These are phyloP conservation scores for Aspergillus affinis DNA, from an alignment of 495 filamentous ascomycete species.

Conservation along the genomic window DNA sequence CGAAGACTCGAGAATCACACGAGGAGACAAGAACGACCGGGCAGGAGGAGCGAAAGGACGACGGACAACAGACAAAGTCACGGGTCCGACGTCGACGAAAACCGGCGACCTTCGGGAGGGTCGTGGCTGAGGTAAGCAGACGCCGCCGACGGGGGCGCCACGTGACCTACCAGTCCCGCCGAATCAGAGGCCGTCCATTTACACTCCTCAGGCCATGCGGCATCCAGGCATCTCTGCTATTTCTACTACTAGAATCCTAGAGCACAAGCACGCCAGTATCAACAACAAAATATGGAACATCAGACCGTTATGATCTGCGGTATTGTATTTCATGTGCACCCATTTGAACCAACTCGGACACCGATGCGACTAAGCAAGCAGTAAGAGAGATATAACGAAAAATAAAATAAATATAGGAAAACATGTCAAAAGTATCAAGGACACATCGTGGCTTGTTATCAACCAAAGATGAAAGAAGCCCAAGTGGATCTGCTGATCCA, in stretches of 20 bases:
- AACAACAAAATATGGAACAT: background rate
- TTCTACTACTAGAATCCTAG: background rate
- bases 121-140: conserved; percentile 31
- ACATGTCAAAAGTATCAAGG: background rate
- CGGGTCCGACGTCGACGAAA: conserved; percentile 33
- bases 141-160: conserved; percentile 13
- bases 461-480: background rate
- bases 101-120: conserved; percentile 36
- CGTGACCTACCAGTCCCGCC: conserved; percentile 16
- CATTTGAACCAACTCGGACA: background rate
- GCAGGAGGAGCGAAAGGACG: conserved; percentile 24
- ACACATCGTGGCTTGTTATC: background rate
- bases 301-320: background rate
- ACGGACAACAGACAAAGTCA: conserved; percentile 14
- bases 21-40: conserved; percentile 27
- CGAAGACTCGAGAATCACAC: conserved; percentile 13
- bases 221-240: background rate
- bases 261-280: background rate
- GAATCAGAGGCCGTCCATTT: conserved; percentile 20
- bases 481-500: background rate
- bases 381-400: background rate
- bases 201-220: background rate
- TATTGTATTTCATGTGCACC: background rate
- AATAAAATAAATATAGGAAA: background rate
- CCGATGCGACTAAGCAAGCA: background rate